Conservation (phyloP, 1,284 basidiomycete genomes). For the Inonotus hispidus region DNA sequence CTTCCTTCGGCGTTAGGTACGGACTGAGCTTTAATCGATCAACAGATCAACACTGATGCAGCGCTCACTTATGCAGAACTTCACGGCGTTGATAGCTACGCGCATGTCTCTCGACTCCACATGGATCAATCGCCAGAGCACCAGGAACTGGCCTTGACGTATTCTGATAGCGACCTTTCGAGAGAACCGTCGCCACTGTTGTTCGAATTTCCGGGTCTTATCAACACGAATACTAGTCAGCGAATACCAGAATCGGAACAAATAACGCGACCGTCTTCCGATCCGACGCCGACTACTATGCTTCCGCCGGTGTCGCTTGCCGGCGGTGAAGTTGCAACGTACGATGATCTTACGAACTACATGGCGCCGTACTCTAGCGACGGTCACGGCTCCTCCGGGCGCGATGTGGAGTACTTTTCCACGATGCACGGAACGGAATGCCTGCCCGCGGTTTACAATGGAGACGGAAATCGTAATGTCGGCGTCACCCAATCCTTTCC, state of each 20-base stretch:
- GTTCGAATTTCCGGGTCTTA: constrained; percentile 18
- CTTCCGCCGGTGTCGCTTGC: constrained; percentile 18
- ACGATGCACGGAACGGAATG: constrained; percentile 12
- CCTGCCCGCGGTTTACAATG: constrained; percentile 8
- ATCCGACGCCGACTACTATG: constrained; percentile 19
- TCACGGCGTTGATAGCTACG: constrained; percentile 15
- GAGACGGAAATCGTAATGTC: constrained; percentile 5
- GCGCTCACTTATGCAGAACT: not conserved
- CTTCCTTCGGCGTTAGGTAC: constrained; percentile 18
- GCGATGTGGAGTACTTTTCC: constrained; percentile 14
- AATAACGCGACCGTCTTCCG: constrained; percentile 16
- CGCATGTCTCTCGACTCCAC: constrained; percentile 12
- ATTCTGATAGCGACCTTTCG: constrained; percentile 18
- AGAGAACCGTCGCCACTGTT: constrained; percentile 18
- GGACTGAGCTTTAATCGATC: not conserved
- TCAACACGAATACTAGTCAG: constrained; percentile 5
- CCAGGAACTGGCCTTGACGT: constrained; percentile 15
- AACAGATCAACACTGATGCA: not conserved
- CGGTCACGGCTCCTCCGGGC: constrained; percentile 2
- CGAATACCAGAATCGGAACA: constrained; percentile 4
- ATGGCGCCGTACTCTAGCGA: constrained; percentile 9
- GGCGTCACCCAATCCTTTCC: constrained; percentile 2
- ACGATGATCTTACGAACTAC: constrained; percentile 14
- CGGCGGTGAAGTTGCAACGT: constrained; percentile 12
- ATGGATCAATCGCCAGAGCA: constrained; percentile 8